These are phyloP conservation scores for Udeniomyces megalosporus DNA, from an alignment of 768 basidiomycete species.

Conservation along the genomic window DNA sequence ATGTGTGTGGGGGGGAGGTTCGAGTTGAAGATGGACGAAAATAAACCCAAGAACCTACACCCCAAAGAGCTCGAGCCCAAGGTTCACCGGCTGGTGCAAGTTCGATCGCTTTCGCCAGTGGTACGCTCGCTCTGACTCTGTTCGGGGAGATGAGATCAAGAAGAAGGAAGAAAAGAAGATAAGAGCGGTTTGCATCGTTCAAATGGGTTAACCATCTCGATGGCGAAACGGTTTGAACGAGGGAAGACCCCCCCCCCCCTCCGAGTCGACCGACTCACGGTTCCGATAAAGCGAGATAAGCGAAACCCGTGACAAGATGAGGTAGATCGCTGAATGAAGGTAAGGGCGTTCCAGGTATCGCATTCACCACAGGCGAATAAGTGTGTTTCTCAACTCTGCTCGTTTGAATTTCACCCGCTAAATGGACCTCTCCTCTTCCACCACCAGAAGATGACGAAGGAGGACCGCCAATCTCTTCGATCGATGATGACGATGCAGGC, in stretches of 20 bases:
- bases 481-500: not conserved
- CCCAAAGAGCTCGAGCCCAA: constrained; percentile 12
- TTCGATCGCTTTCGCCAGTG: constrained; percentile 4
- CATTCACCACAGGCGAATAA: not conserved
- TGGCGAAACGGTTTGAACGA: no score
- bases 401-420: not conserved
- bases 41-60: no score
- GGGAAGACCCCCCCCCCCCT: no score
- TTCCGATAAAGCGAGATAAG: not conserved
- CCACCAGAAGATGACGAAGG: no score
- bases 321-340: constrained; percentile 3
- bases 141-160: not conserved
- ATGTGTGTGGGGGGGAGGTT: no score
- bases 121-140: not conserved
- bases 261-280: no score
- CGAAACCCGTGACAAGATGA: constrained; percentile 4
- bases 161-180: not conserved
- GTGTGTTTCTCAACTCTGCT: not conserved
- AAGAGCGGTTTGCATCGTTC: no score
- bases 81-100: constrained; percentile 6
- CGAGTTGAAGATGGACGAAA: no score
- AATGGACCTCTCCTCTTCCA: not conserved
- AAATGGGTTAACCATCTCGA: not conserved
- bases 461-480: no score
- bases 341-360: not conserved